phyloP scores from a whole-genome alignment of 2,329 filamentous ascomycete genomes.

The Hymenoscyphus scutula region DNA sequence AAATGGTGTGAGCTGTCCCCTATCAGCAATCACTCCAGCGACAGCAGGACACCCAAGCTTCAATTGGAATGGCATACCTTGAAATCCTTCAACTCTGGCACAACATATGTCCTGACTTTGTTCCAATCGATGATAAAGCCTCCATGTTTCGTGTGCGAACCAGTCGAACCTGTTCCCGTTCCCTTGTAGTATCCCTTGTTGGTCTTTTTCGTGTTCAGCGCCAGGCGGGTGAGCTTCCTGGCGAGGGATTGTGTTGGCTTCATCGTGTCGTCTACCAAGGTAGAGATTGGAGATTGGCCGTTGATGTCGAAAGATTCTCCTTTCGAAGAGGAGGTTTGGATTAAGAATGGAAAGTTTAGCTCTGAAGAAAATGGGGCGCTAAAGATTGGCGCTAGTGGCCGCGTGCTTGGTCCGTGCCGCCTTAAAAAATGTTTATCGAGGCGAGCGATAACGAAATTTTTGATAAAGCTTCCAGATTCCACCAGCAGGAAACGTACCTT shows the following conservation, averaged over 20 bases:
- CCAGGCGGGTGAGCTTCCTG: constrained; percentile 69
- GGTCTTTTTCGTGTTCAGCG: constrained; percentile 88
- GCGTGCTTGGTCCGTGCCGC: constrained; percentile 17
- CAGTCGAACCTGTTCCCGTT: constrained; percentile 84
- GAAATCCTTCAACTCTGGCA: constrained; percentile 69
- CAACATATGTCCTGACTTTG: constrained; percentile 89
- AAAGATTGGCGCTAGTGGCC: constrained; percentile 25
- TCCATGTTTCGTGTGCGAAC: constrained; percentile 78
- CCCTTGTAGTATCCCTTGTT: constrained; percentile 97
- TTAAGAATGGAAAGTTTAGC: no score
- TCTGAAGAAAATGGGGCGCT: neutral
- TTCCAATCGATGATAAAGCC: constrained; percentile 79
- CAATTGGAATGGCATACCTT: constrained; percentile 53
- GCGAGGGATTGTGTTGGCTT: constrained; percentile 66
- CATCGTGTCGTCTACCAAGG: constrained; percentile 43
- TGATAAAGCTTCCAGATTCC: constrained; percentile 16
- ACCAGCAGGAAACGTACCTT: constrained; percentile 12
- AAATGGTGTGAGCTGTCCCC: constrained; percentile 73
- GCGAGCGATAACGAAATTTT: constrained; percentile 23
- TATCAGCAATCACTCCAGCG: constrained; percentile 20
- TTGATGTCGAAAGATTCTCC: constrained; percentile 4
- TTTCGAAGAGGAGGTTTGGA: no score
- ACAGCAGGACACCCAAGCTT: neutral
- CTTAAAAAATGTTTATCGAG: constrained; percentile 26
- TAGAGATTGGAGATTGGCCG: neutral